Percentiles rank a stretch among this genome's conserved stretches.
Conservation (phyloP, 1,284 basidiomycete genomes). For the Cryptococcus sp. region DNA sequence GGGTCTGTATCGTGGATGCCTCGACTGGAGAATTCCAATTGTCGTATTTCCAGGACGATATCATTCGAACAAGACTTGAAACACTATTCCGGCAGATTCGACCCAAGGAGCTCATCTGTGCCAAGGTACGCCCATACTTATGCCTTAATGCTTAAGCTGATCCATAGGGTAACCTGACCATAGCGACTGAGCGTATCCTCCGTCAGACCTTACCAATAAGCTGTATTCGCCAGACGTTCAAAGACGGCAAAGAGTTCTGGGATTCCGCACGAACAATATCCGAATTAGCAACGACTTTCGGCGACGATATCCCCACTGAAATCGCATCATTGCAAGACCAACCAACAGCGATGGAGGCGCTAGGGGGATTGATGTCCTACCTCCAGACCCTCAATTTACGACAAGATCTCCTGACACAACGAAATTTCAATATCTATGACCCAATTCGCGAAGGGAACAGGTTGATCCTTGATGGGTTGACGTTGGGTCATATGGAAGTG, state of each 20-base stretch:
- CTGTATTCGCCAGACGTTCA: constrained; percentile 81
- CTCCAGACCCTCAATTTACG: constrained; percentile 88
- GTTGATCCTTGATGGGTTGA: constrained; percentile 85
- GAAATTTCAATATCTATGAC: constrained; percentile 94
- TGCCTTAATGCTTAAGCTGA: background rate
- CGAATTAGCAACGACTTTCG: constrained; percentile 68
- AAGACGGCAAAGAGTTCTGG: constrained; percentile 73
- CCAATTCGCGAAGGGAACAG: constrained; percentile 82
- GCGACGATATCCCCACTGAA: constrained; percentile 62
- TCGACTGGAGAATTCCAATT: constrained; percentile 94
- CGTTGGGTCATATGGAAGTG: constrained; percentile 86
- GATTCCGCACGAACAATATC: constrained; percentile 65
- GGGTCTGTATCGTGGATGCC: constrained; percentile 91
- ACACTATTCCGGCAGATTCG: constrained; percentile 88
- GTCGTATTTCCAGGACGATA: constrained; percentile 85
- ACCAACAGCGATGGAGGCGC: constrained; percentile 67
- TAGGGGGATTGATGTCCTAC: constrained; percentile 89
- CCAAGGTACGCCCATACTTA: constrained; percentile 60
- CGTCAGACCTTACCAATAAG: constrained; percentile 70
- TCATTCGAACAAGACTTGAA: constrained; percentile 86
- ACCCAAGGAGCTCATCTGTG: constrained; percentile 88
- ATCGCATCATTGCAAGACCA: constrained; percentile 68
- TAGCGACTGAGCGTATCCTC: constrained; percentile 71
- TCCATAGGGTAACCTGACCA: constrained; percentile 71
- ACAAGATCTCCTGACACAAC: constrained; percentile 85